Conservation (phyloP, 345 rosid genomes). For the Combretum micranthum region DNA sequence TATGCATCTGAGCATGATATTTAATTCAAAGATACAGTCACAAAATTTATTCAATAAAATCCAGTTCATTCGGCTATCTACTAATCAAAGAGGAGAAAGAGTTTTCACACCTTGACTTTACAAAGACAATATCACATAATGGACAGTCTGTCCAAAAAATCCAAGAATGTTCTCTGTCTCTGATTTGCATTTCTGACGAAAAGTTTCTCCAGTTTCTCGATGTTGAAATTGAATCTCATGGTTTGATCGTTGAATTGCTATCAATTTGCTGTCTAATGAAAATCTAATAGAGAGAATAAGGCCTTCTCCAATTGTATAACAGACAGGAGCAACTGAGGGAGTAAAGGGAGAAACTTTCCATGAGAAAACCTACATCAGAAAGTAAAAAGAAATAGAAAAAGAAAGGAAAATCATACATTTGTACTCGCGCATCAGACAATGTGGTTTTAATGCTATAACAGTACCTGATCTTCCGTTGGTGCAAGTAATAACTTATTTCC, state of each 20-base stretch:
- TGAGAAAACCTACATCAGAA: constrained; percentile 50
- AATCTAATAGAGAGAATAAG: constrained; percentile 64
- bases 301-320: constrained; percentile 76
- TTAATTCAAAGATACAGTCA: background rate
- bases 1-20: too few relatives aligned
- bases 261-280: constrained; percentile 72
- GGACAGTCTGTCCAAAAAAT: constrained; percentile 96
- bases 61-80: background rate
- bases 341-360: constrained; percentile 77
- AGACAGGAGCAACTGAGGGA: constrained; percentile 50
- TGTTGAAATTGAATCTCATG: constrained; percentile 65
- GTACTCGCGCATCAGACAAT: background rate
- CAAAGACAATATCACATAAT: constrained; percentile 66
- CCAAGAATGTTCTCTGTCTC: constrained; percentile 87
- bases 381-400: constrained; percentile 1
- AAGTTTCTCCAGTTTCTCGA: constrained; percentile 65
- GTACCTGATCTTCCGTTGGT: constrained; percentile 62
- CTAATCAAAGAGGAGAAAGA: constrained; percentile 3
- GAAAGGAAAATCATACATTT: background rate
- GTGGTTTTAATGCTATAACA: background rate
- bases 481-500: constrained; percentile 68
- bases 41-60: background rate
- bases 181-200: constrained; percentile 52
- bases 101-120: constrained; percentile 74
- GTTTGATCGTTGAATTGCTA: constrained; percentile 77